Evolutionary conservation across 192 early-diverging fungal genomes (phyloP).

Genomic region (Coemansia sp.): DNA sequence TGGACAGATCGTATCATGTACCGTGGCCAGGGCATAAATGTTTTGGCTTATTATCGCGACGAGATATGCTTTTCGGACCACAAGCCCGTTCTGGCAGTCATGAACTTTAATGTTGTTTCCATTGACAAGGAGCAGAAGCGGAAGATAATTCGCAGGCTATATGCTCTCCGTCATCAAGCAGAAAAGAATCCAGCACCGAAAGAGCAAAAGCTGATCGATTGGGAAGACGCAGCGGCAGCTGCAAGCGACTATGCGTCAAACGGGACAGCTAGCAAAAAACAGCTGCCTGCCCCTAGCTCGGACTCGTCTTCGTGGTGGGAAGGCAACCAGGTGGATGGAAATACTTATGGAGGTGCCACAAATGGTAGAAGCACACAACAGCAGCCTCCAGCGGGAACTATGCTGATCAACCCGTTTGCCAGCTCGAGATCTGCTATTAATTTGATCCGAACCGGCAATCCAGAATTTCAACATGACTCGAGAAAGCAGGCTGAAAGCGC

Average conservation of each 20-base stretch:
- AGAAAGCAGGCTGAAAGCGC: conserved; percentile 6
- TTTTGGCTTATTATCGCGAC: conserved; percentile 48
- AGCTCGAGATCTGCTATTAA: conserved; percentile 16
- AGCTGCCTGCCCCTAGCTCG: conserved; percentile 41
- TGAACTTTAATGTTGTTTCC: conserved; percentile 45
- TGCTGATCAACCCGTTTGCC: conserved; percentile 39
- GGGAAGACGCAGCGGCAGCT: conserved; percentile 10
- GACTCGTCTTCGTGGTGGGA: conserved; percentile 39
- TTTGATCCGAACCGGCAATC: conserved; percentile 6
- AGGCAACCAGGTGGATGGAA: not conserved
- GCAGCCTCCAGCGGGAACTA: not conserved
- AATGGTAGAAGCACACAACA: not conserved
- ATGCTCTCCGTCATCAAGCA: conserved; percentile 22
- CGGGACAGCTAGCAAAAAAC: not conserved
- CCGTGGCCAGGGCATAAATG: conserved; percentile 21
- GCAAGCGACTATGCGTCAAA: not conserved
- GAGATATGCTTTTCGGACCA: conserved; percentile 51
- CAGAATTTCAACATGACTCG: not conserved
- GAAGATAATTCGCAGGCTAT: conserved; percentile 39
- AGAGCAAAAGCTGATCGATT: conserved; percentile 38
- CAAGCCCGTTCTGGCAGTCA: conserved; percentile 49
- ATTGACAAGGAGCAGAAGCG: conserved; percentile 42
- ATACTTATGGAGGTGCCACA: not conserved
- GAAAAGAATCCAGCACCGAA: not conserved
- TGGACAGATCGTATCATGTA: conserved; percentile 93